A percentile compares a stretch with the other conserved stretches of the same genome.
Evolutionary conservation across 202 grass and related monocot genomes (phyloP).

Genomic region (Brachypodium distachyon): DNA sequence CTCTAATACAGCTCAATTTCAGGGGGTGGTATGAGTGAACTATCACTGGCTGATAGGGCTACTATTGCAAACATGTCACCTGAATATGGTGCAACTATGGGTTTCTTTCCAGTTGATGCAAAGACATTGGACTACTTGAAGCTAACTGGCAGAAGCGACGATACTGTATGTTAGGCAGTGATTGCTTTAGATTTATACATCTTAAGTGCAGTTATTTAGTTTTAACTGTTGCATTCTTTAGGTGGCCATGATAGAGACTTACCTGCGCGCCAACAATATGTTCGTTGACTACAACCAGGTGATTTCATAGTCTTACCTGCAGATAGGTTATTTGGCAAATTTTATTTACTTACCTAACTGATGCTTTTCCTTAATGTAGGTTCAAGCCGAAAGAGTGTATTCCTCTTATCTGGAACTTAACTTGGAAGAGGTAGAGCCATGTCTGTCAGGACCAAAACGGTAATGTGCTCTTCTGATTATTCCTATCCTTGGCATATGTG

Average conservation of each 20-base stretch:
- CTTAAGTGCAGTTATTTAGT: slow-evolving; percentile 7
- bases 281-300: slow-evolving; percentile 88
- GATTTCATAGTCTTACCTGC: slow-evolving; percentile 3
- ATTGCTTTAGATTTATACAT: not conserved
- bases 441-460: slow-evolving; percentile 94
- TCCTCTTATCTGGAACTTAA: slow-evolving; percentile 92
- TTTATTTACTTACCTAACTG: slow-evolving; percentile 3
- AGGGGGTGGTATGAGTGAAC: slow-evolving; percentile 84
- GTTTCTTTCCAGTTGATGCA: slow-evolving; percentile 92
- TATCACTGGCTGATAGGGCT: slow-evolving; percentile 89
- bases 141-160: slow-evolving; percentile 90
- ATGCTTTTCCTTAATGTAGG: slow-evolving; percentile 37
- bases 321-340: not conserved
- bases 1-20: slow-evolving; percentile 10
- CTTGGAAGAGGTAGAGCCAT: slow-evolving; percentile 82
- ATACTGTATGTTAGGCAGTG: slow-evolving; percentile 50
- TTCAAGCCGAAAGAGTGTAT: slow-evolving; percentile 81
- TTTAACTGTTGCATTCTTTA: slow-evolving; percentile 27
- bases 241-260: slow-evolving; percentile 94
- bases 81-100: slow-evolving; percentile 98
- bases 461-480: slow-evolving; percentile 17
- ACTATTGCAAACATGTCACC: slow-evolving; percentile 99
- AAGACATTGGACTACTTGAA: slow-evolving; percentile 87
- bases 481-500: not conserved
- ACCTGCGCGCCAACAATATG: slow-evolving; percentile 90